Evolutionary conservation across 2,329 filamentous ascomycete genomes (phyloP).

Genomic region (Stagonosporopsis chrysanthemi): DNA sequence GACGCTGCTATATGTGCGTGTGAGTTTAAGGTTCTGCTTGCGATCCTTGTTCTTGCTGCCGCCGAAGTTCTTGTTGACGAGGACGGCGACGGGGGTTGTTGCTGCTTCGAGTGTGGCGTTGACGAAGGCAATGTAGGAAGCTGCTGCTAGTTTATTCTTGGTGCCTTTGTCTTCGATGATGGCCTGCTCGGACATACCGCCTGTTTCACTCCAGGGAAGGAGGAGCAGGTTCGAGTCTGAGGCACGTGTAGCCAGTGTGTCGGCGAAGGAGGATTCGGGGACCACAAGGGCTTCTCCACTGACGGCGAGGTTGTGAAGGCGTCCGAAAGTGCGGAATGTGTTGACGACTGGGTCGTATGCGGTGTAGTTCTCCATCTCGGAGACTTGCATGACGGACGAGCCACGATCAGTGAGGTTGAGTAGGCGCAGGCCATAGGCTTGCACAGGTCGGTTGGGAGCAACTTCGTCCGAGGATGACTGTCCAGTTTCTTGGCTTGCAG

Average conservation of each 20-base stretch:
- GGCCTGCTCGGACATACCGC: conserved; percentile 73
- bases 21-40: conserved; percentile 32
- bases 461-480: conserved; percentile 26
- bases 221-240: conserved; percentile 71
- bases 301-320: conserved; percentile 81
- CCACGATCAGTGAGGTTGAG: conserved; percentile 89
- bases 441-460: conserved; percentile 60
- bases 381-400: conserved; percentile 93
- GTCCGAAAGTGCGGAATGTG: conserved; percentile 86
- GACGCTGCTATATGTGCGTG: conserved; percentile 41
- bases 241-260: conserved; percentile 74
- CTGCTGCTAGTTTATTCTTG: conserved; percentile 66
- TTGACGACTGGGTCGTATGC: conserved; percentile 82
- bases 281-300: conserved; percentile 83
- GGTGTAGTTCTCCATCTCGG: conserved; percentile 75
- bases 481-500: conserved; percentile 34
- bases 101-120: conserved; percentile 69
- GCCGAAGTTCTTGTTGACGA: conserved; percentile 76
- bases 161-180: conserved; percentile 58
- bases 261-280: conserved; percentile 78
- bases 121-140: conserved; percentile 77
- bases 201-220: conserved; percentile 89
- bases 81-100: conserved; percentile 74
- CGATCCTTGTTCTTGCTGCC: conserved; percentile 53
- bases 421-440: conserved; percentile 85